Evolutionary conservation across 768 basidiomycete genomes (phyloP), one percentile per base, ranked within the genome.

Genomic region (Leccinum boreale): DNA sequence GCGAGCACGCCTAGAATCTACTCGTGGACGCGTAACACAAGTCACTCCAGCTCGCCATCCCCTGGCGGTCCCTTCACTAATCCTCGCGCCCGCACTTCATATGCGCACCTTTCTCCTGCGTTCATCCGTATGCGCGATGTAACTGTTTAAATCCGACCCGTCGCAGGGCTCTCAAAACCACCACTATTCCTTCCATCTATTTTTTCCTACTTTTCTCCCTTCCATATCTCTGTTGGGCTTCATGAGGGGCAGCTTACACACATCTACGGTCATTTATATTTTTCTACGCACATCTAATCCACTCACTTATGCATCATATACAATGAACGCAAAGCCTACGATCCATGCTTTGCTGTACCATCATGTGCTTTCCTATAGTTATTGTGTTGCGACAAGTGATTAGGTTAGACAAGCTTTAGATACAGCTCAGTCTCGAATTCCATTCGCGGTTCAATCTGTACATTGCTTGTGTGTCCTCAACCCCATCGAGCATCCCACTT

Each of bases 1-100:
- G 70, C 81, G 6, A 78, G 80, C 52, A 81, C 85, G 1, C 85
- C 85, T 8, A 77, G 81, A 42, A 73, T 85, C 29, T 85, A 85
- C 66, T 73, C 79, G 1, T 86, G 85, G 85, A 60, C 73, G n/a
- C 55, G 64, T 67, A 53, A 66, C 67, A 57, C 73, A 69, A 42
- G 52, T 59, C 26, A 77, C 74, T 47, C 82, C 73, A 10, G 70
- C 69, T 56, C 70, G 65, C 59, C 65, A 54, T 58, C 72, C 60
- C 55, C 70, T 23, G 74, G 77, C n/a, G 63, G 74, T 12, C 85
- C 83, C 7, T 77, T 87, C 53, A 79, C 81, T 52, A 87, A 86
- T 65, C 78, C 80, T 46, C 74, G 69, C 52, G 85, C 84, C 9
- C 82, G 85, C 64, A 77, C 81, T 70, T 85, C 85, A 21, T 79